Evolutionary conservation across 768 basidiomycete genomes (phyloP).

Genomic region (Lactarius psammicola): DNA sequence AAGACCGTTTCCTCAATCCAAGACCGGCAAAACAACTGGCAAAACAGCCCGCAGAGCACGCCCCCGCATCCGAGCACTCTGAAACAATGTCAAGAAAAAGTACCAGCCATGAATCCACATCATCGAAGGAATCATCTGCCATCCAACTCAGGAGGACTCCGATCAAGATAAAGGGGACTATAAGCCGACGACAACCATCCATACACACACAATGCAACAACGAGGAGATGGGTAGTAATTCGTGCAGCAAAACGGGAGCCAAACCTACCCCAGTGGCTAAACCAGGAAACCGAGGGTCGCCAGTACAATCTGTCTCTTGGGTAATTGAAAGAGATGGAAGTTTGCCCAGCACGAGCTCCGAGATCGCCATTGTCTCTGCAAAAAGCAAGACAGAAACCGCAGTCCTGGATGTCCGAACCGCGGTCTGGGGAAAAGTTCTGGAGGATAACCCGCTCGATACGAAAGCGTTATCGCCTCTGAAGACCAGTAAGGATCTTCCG

Average conservation of each 20-base stretch:
- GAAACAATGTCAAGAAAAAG: not conserved
- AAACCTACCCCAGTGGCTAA: not conserved
- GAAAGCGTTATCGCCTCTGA: not conserved
- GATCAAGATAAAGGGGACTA: conserved; percentile 11
- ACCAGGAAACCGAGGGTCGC: conserved; percentile 1
- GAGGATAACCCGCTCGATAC: not conserved
- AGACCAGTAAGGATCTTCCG: not conserved
- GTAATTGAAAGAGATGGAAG: conserved; percentile 48
- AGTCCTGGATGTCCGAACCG: conserved; percentile 39
- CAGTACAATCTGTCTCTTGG: conserved; percentile 48
- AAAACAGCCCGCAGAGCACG: not conserved
- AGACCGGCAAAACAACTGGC: conserved; percentile 10
- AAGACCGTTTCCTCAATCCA: conserved; percentile 30
- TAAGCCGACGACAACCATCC: not conserved
- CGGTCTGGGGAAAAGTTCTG: conserved; percentile 32
- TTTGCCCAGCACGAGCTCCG: conserved; percentile 28
- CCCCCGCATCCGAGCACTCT: not conserved
- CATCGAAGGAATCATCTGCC: not conserved
- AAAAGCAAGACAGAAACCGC: conserved; percentile 34
- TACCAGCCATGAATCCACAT: not conserved
- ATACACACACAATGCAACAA: not conserved
- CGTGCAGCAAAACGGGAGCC: not conserved
- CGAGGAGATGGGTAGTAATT: not conserved
- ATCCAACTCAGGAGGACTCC: conserved; percentile 1
- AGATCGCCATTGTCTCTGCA: conserved; percentile 5